Percentiles rank a stretch among this genome's conserved stretches.
phyloP scores from a whole-genome alignment of 2,329 filamentous ascomycete species.

The Lasiodiplodia citricola region DNA sequence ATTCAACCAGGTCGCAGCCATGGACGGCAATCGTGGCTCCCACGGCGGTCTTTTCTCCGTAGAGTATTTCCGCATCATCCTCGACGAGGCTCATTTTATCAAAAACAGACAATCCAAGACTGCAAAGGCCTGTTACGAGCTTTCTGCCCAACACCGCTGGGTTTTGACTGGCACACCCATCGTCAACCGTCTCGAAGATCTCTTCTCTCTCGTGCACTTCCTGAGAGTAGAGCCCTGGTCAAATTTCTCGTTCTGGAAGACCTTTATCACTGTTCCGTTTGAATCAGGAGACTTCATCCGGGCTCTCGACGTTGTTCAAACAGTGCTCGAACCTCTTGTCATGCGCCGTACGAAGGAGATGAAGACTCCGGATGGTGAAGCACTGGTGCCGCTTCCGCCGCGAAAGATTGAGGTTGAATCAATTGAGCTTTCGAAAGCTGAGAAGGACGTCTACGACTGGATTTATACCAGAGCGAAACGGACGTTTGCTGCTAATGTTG shows the following conservation, averaged over 20 bases:
- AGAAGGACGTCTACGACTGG: slow-evolving; percentile 90
- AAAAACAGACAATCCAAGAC: slow-evolving; percentile 89
- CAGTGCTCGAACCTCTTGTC: slow-evolving; percentile 93
- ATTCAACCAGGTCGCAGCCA: slow-evolving; percentile 74
- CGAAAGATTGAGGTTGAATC: slow-evolving; percentile 85
- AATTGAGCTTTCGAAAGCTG: slow-evolving; percentile 81
- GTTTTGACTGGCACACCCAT: slow-evolving; percentile 94
- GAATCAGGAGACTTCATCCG: slow-evolving; percentile 94
- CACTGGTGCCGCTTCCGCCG: slow-evolving; percentile 79
- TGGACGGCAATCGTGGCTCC: slow-evolving; percentile 67
- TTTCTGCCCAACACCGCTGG: slow-evolving; percentile 87
- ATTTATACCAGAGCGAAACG: slow-evolving; percentile 83
- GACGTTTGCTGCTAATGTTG: slow-evolving; percentile 83
- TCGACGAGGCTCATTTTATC: slow-evolving; percentile 94
- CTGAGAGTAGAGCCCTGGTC: slow-evolving; percentile 96
- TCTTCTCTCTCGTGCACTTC: slow-evolving; percentile 92
- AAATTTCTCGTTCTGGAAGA: slow-evolving; percentile 99
- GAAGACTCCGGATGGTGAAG: slow-evolving; percentile 87
- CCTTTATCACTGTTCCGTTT: slow-evolving; percentile 96
- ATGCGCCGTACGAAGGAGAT: slow-evolving; percentile 96
- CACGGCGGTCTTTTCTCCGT: slow-evolving; percentile 82
- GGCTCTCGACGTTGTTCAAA: slow-evolving; percentile 95
- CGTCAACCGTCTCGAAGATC: slow-evolving; percentile 91
- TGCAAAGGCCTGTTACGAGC: slow-evolving; percentile 90
- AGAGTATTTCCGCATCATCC: slow-evolving; percentile 91